A percentile compares a stretch with the other conserved stretches of the same genome.
These are phyloP conservation scores for Linnemannia zychae DNA, from an alignment of 192 early-diverging fungal species.

Conservation along the genomic window DNA sequence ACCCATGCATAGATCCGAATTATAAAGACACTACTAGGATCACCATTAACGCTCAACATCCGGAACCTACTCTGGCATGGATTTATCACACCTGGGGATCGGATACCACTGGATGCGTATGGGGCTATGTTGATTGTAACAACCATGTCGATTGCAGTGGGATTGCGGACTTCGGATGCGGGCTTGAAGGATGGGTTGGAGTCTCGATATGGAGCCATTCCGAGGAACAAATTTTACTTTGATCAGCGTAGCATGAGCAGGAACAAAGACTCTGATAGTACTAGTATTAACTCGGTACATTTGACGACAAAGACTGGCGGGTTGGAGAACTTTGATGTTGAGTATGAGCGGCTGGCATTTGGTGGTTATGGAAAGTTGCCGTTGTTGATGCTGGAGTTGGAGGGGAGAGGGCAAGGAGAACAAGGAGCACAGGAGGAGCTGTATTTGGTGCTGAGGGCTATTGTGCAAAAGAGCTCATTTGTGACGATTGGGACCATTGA, in stretches of 20 bases:
- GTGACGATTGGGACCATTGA: constrained; percentile 20
- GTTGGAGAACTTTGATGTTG: constrained; percentile 5
- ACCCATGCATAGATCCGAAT: constrained; percentile 15
- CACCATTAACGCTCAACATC: constrained; percentile 44
- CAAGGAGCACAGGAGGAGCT: neutral
- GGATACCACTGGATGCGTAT: constrained; percentile 41
- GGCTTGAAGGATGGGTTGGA: neutral
- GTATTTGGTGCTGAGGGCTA: neutral
- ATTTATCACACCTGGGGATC: constrained; percentile 37
- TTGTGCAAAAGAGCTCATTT: constrained; percentile 23
- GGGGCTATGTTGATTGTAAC: constrained; percentile 42
- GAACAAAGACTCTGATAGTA: too few relatives aligned
- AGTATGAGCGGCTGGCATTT: constrained; percentile 16
- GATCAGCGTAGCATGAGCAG: neutral
- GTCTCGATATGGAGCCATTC: constrained; percentile 7
- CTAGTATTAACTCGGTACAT: too few relatives aligned
- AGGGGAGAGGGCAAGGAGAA: neutral
- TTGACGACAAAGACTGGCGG: neutral
- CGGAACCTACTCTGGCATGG: constrained; percentile 55
- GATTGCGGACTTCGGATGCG: neutral
- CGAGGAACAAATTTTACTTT: neutral
- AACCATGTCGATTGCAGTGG: constrained; percentile 34
- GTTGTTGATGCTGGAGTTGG: neutral
- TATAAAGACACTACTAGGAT: constrained; percentile 37
- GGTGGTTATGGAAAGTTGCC: neutral